phyloP scores from a whole-genome alignment of 2,329 filamentous ascomycete genomes.

The Penicillium sp. region DNA sequence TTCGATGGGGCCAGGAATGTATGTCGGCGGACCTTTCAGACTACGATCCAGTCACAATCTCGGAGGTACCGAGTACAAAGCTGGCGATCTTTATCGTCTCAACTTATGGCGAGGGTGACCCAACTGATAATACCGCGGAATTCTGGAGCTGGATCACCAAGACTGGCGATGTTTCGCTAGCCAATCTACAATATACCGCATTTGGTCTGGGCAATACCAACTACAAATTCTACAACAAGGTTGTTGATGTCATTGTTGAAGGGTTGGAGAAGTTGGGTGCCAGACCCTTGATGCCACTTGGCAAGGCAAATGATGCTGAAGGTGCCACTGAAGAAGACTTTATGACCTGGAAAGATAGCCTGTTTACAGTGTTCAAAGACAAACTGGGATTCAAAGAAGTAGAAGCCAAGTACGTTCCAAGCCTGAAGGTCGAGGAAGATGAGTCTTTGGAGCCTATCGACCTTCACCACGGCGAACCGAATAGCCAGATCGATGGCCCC shows the following conservation, averaged over 20 bases:
- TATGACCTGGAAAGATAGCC: constrained; percentile 90
- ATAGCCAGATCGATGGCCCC: constrained; percentile 72
- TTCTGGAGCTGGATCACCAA: constrained; percentile 84
- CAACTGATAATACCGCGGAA: constrained; percentile 91
- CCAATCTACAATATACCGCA: constrained; percentile 71
- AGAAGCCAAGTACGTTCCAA: constrained; percentile 84
- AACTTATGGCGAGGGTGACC: constrained; percentile 94
- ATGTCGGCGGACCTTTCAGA: constrained; percentile 94
- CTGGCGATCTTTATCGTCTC: constrained; percentile 86
- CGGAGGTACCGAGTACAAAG: constrained; percentile 77
- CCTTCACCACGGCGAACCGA: constrained; percentile 86
- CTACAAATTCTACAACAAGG: constrained; percentile 95
- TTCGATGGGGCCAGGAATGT: constrained; percentile 85
- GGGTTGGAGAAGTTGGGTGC: constrained; percentile 74
- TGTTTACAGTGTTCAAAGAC: constrained; percentile 77
- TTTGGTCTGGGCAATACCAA: constrained; percentile 96
- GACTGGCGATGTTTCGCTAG: constrained; percentile 70
- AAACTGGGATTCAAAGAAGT: constrained; percentile 83
- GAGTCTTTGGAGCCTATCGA: constrained; percentile 69
- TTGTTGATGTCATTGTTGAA: constrained; percentile 83
- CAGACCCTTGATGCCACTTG: constrained; percentile 72
- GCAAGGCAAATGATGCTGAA: constrained; percentile 89
- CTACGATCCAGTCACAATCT: constrained; percentile 86
- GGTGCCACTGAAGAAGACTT: constrained; percentile 97
- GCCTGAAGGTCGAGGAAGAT: constrained; percentile 72